Percentiles rank a stretch among this genome's conserved stretches.
Evolutionary conservation across 1,139 yeast species (phyloP).

Genomic region (Kodamaea alishanica): DNA sequence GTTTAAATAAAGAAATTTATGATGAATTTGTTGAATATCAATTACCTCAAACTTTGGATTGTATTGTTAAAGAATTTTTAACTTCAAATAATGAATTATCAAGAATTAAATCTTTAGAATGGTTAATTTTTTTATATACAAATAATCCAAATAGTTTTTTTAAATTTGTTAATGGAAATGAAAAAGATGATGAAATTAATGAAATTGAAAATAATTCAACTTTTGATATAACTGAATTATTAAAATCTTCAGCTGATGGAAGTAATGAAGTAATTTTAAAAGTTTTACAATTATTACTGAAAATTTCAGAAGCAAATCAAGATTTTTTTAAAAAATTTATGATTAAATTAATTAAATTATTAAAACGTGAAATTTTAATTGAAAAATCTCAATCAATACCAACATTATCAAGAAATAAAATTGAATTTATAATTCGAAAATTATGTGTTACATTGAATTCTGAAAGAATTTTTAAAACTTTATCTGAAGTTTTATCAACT

Average conservation of each 20-base stretch:
- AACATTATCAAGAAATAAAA: slow-evolving; percentile 55
- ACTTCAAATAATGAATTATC: slow-evolving; percentile 64
- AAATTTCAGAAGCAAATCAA: slow-evolving; percentile 78
- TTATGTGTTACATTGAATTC: slow-evolving; percentile 79
- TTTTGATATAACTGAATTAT: slow-evolving; percentile 67
- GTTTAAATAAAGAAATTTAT: slow-evolving; percentile 37
- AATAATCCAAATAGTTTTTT: slow-evolving; percentile 63
- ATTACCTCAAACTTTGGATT: slow-evolving; percentile 31
- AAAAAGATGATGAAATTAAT: slow-evolving; percentile 12
- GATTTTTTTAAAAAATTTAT: slow-evolving; percentile 75
- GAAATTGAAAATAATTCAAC: slow-evolving; percentile 4
- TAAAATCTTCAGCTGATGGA: slow-evolving; percentile 81
- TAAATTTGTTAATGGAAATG: slow-evolving; percentile 35
- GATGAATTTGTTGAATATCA: slow-evolving; percentile 42
- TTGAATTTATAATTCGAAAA: slow-evolving; percentile 81
- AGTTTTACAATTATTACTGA: slow-evolving; percentile 73
- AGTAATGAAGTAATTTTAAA: slow-evolving; percentile 80
- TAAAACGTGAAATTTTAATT: slow-evolving; percentile 46
- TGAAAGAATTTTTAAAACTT: slow-evolving; percentile 75
- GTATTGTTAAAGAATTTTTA: slow-evolving; percentile 37
- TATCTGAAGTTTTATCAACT: slow-evolving; percentile 68
- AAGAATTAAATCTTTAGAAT: slow-evolving; percentile 79
- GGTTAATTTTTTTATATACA: slow-evolving; percentile 82
- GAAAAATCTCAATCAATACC: slow-evolving; percentile 15
- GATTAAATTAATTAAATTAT: slow-evolving; percentile 63